Evolutionary conservation across 2,329 filamentous ascomycete species (phyloP).

Genomic region (Annulohypoxylon truncatum): DNA sequence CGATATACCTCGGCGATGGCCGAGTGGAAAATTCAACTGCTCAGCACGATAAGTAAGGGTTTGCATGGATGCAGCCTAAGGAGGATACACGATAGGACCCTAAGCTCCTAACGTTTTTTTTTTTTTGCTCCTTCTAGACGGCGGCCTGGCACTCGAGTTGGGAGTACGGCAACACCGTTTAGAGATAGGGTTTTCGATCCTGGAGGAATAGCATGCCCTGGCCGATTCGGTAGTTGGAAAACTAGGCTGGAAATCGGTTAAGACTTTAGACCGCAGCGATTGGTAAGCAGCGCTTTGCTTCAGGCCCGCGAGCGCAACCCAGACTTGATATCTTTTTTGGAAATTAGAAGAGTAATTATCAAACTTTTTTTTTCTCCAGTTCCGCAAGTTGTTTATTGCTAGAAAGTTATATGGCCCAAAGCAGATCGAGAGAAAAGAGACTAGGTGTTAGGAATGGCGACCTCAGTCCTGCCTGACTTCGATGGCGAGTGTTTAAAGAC

Average conservation of each 20-base stretch:
- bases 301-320: conserved; percentile 23
- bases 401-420: conserved; percentile 43
- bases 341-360: conserved; percentile 21
- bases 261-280: conserved; percentile 25
- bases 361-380: conserved; percentile 26
- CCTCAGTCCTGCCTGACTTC: conserved; percentile 36
- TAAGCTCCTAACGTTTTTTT: conserved; percentile 45
- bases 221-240: conserved; percentile 37
- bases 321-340: conserved; percentile 12
- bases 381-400: conserved; percentile 33
- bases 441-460: conserved; percentile 35
- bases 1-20: conserved; percentile 68
- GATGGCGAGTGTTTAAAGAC: conserved; percentile 52
- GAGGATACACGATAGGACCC: conserved; percentile 44
- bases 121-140: conserved; percentile 46
- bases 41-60: conserved; percentile 59
- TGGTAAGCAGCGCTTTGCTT: conserved; percentile 36
- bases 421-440: conserved; percentile 31
- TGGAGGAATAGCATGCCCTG: conserved; percentile 43
- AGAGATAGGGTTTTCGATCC: conserved; percentile 30
- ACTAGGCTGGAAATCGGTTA: conserved; percentile 1
- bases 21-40: conserved; percentile 61
- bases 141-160: conserved; percentile 37
- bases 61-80: conserved; percentile 64
- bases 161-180: conserved; percentile 35